Base-by-base conservation (phyloP, 768 basidiomycete species). In the Amanita polypyramis region DNA sequence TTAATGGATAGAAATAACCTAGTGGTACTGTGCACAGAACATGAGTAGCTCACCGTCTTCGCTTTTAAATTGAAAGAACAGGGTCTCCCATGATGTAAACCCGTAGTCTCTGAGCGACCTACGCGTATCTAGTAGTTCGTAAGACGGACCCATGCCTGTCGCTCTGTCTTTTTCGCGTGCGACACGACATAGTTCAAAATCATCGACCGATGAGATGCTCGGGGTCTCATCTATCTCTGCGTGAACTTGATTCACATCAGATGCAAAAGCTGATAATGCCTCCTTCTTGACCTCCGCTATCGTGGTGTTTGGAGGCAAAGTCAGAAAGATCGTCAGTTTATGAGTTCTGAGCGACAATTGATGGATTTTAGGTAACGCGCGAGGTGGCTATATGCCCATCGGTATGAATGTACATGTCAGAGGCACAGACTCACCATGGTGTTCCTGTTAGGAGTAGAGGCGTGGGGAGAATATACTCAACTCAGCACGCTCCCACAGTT, bases 261-360 rank as follows among this genome's bases (percentile, higher is more conserved):
- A 70, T 8, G 64, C 63, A 29, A 89, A 69, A 6, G 84, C 85
- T 0, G 74, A 73, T 1, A 86, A 60, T 0, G 75, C 77, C 45
- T 86, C 80, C 32, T 68, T 62, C 58, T 88, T 88, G 35, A 87
- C 54, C n/a, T 67, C 65, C 10, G 63, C 68, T 57, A 89, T 66
- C 4, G 75, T 76, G 7, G 72, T 71, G 29, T 70, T 71, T 6
- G 76, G 79, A 35, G 70, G 62, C 8, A 73, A 70, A 5, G 79
- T 76, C 52, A 82, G 64, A 55, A 82, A 71, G 54, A 86, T 65
- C 5, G 80, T 80, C 44, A 83, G 65, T 53, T 77, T 84, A 67
- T 87, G 83, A 0, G 84, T 82, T 57, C 83, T 85, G 54, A 87
- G 62, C n/a, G 78, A 69, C 14, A 88, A 57, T 46, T 84, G 79